Evolutionary conservation across 495 filamentous ascomycete genomes (phyloP), one percentile per base, ranked within the genome.

Genomic region (Aspergillus olivimuriae): DNA sequence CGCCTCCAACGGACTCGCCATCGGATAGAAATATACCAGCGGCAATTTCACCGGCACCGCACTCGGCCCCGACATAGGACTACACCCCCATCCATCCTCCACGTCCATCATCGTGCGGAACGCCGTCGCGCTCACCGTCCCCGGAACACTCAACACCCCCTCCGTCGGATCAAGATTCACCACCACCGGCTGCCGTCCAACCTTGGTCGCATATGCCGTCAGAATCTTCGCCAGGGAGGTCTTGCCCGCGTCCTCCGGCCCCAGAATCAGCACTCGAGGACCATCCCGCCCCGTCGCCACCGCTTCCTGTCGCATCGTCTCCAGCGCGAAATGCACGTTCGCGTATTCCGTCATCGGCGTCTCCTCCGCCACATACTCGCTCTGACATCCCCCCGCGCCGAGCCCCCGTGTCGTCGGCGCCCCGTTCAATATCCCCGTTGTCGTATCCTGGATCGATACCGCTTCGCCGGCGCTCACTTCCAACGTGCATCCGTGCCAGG

Each of bases 11-110:
- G 87, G 80, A 46, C 70, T 83, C 31, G 78, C 71, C 41, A 86
- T 69, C 8, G 89, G 89, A 63, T 88, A 89, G 53, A 86, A 86
- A 54, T 95, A 96, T n/a, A 89, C 87, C 42, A 97, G 63, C 15
- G 94, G 94, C 51, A 92, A 66, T 67, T 95, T 97, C 18, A 95
- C 86, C 1, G 92, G 89, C 12, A 92, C 77, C 10, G 80, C 76
- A 47, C 83, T 92, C 5, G 94, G 89, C 2, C 90, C 91, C 44
- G 82, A 91, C 51, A 88, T 94, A 1, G 92, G 90, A 56, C 85
- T 89, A 56, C 74, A 87, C 28, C 94, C 94, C 77, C 88, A 95
- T 3, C 90, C 89, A 40, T 92, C 85, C 54, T 88, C 87, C 1
- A 95, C 77, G 58, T 96, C 90, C 56, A 99, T 77, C 57, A 95